Base-by-base conservation (phyloP, 495 filamentous ascomycete genomes). In the Aspergillus wentii region DNA sequence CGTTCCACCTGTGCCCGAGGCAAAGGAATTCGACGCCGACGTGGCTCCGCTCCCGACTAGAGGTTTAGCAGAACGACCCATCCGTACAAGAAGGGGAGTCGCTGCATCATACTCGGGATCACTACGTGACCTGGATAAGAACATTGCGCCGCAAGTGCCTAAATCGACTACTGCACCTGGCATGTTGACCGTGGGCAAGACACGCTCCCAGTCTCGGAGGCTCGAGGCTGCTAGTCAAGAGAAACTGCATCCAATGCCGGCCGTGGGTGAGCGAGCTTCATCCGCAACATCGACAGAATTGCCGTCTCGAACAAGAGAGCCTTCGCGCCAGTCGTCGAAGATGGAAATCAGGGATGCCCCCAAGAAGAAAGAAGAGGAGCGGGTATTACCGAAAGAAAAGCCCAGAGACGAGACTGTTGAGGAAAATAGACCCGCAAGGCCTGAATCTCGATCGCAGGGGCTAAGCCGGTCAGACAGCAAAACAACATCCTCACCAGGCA, bases 161-260 rank as follows among this genome's bases (percentile, higher is more conserved):
- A 63, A 61, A 33, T 53, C 64, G 1, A 57, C 43, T 3, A 64
- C 53, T 22, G 57, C 51, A 30, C 54, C 58, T 13, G 55, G 44
- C 14, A 57, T 59, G 20, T 41, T 69, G 38, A 65, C 60, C 1
- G 57, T 69, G 22, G 68, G 64, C 17, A 71, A 71, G 46, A 71
- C 68, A 14, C 53, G 68, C 17, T 69, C 68, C n/a, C 65, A 71
- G 41, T 68, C 68, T 21, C 62, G 66, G 5, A 49, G 51, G 33
- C 35, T 69, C 33, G 62, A 66, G 44, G 57, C 59, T 11, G 59
- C 61, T 14, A 52, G 34, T 17, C 53, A 64, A 41, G 53, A 47
- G 9, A 31, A 6, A 27, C 40, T 11, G 35, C 54, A 1, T 17
- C 49, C 0, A 26, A 41, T 11, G 17, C 40, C 9, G 32, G 18